Percentiles rank a stretch among this genome's conserved stretches.
Conservation (phyloP, 2,329 filamentous ascomycete species). For the Botrytis squamosa region DNA sequence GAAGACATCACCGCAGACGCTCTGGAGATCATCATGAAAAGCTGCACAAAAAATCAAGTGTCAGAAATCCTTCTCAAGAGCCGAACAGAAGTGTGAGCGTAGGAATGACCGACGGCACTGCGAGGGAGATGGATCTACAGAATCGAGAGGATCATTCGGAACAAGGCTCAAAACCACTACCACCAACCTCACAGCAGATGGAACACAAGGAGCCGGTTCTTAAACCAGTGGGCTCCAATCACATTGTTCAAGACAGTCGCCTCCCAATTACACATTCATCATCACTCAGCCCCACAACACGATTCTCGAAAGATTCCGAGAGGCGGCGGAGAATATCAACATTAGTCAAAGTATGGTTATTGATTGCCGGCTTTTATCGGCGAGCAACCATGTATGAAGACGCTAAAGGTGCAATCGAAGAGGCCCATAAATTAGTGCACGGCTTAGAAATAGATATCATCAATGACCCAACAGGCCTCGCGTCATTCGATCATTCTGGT, state of each 20-base stretch:
- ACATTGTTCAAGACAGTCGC: slow-evolving; percentile 28
- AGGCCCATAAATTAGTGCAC: slow-evolving; percentile 76
- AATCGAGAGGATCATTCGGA: slow-evolving; percentile 37
- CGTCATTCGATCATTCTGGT: slow-evolving; percentile 60
- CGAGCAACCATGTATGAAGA: slow-evolving; percentile 79
- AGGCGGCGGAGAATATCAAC: slow-evolving; percentile 51
- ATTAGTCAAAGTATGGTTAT: slow-evolving; percentile 81
- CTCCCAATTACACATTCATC: slow-evolving; percentile 27
- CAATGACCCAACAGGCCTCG: slow-evolving; percentile 60
- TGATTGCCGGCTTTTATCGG: slow-evolving; percentile 85
- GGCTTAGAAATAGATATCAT: slow-evolving; percentile 66
- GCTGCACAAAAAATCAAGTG: slow-evolving; percentile 41
- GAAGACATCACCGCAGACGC: slow-evolving; percentile 37
- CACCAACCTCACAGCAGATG: slow-evolving; percentile 34
- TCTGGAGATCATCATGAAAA: slow-evolving; percentile 37
- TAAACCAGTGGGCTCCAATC: slow-evolving; percentile 23
- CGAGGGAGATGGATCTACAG: slow-evolving; percentile 36
- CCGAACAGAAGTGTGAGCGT: slow-evolving; percentile 51
- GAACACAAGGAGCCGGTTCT: slow-evolving; percentile 31
- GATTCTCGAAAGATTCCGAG: slow-evolving; percentile 55
- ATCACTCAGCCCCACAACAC: slow-evolving; percentile 33
- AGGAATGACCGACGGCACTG: slow-evolving; percentile 43
- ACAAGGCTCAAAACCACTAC: slow-evolving; percentile 25
- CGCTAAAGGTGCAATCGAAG: slow-evolving; percentile 72
- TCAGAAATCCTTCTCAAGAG: slow-evolving; percentile 39